Percentiles rank a stretch among this genome's conserved stretches.
Conservation (phyloP, 345 rosid species). For the Linum tenue region DNA sequence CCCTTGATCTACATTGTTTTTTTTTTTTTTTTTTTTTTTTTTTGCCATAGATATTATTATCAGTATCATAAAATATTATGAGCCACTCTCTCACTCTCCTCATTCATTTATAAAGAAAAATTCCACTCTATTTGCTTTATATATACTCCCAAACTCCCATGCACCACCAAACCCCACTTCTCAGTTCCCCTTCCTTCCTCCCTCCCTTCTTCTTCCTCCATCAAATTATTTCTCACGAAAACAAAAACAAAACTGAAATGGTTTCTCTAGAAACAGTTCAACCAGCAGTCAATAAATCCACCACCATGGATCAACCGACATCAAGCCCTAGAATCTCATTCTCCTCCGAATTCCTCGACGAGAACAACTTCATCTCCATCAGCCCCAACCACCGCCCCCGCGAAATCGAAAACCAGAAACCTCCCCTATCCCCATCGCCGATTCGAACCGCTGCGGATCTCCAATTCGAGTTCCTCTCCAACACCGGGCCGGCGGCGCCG, state of each 20-base stretch:
- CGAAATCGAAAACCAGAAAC: slow-evolving; percentile 24
- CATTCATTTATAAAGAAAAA: no score
- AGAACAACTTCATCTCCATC: slow-evolving; percentile 57
- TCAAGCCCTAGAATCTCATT: background rate
- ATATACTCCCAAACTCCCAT: background rate
- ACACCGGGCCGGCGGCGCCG: slow-evolving; percentile 27
- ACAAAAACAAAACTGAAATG: background rate
- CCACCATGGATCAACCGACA: background rate
- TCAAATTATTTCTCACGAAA: background rate
- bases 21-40: no score
- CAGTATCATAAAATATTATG: no score
- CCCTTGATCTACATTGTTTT: no score
- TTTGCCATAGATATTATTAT: no score
- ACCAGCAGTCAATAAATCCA: background rate
- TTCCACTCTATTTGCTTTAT: no score
- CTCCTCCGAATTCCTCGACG: slow-evolving; percentile 20
- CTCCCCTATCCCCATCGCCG: background rate
- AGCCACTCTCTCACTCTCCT: no score
- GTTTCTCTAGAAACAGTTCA: background rate
- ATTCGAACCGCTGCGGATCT: slow-evolving; percentile 13
- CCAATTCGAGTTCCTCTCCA: slow-evolving; percentile 68
- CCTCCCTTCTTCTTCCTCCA: background rate
- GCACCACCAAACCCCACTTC: no score
- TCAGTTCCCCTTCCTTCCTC: background rate
- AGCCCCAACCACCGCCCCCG: slow-evolving; percentile 31